Percentiles rank a stretch among this genome's conserved stretches.
Conservation (phyloP, 306 rosid species). For the Crataegus laevigata region DNA sequence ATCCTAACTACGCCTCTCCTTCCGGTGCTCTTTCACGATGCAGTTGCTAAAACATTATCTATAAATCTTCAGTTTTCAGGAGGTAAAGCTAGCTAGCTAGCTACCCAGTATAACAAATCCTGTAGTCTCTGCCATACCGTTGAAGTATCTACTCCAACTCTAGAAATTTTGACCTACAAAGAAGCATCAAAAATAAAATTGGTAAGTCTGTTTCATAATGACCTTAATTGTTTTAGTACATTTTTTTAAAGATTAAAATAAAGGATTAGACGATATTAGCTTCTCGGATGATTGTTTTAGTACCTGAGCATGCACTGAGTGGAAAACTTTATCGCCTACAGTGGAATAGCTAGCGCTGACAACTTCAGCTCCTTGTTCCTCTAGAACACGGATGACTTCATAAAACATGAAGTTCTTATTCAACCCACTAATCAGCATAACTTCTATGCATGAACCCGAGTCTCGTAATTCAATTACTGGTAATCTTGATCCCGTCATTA, state of each 20-base stretch:
- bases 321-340: constrained; percentile 36
- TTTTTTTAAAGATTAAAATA: too few species aligned
- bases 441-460: constrained; percentile 41
- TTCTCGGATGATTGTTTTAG: neutral
- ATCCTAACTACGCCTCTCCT: neutral
- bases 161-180: constrained; percentile 50
- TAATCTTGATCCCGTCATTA: neutral
- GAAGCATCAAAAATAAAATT: neutral
- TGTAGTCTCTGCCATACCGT: constrained; percentile 47
- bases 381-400: constrained; percentile 43
- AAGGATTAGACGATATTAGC: neutral
- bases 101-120: constrained; percentile 19
- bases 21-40: neutral
- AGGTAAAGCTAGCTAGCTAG: neutral
- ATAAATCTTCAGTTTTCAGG: neutral
- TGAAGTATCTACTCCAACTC: constrained; percentile 60
- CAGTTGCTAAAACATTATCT: neutral
- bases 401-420: constrained; percentile 43
- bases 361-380: constrained; percentile 75
- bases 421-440: constrained; percentile 43
- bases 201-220: neutral
- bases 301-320: constrained; percentile 59
- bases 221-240: neutral
- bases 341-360: constrained; percentile 39
- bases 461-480: constrained; percentile 49